These are phyloP conservation scores for Monosporascus sp. DNA, from an alignment of 2,329 filamentous ascomycete genomes.

Conservation along the genomic window DNA sequence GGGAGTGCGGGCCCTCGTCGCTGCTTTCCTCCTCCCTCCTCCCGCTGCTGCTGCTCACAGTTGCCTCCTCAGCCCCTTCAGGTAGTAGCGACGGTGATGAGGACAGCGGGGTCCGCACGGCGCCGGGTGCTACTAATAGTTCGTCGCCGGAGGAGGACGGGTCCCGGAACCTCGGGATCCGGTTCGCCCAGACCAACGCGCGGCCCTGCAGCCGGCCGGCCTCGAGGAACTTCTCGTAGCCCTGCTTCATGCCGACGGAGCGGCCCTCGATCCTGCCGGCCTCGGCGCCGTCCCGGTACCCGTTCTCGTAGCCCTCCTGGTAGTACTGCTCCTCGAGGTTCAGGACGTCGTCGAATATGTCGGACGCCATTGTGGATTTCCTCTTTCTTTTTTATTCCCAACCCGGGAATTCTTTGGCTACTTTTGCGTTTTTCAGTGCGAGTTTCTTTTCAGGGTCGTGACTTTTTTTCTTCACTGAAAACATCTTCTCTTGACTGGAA, in stretches of 20 bases:
- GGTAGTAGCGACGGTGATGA: not conserved
- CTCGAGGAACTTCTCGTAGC: constrained; percentile 86
- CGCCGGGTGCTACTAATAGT: not conserved
- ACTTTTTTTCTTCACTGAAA: too few species aligned
- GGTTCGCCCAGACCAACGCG: constrained; percentile 76
- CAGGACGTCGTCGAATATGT: constrained; percentile 52
- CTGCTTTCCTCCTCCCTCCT: too few species aligned
- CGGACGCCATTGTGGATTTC: constrained; percentile 19
- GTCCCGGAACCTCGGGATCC: constrained; percentile 40
- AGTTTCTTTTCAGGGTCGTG: not conserved
- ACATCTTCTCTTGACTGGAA: too few species aligned
- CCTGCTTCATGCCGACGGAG: constrained; percentile 83
- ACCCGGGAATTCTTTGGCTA: not conserved
- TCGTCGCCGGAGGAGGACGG: not conserved
- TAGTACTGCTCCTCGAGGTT: constrained; percentile 68
- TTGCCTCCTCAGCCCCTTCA: too few species aligned
- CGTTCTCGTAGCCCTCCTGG: constrained; percentile 71
- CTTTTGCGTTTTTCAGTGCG: not conserved
- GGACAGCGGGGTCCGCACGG: not conserved
- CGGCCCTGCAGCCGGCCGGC: constrained; percentile 74
- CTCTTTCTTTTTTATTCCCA: not conserved
- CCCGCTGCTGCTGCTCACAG: too few species aligned
- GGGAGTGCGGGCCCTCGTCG: too few species aligned
- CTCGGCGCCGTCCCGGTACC: constrained; percentile 66
- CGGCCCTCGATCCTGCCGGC: constrained; percentile 84